These are phyloP conservation scores for Fragilaria crotonensis DNA, from an alignment of 108 stramenopile species.

Conservation along the genomic window DNA sequence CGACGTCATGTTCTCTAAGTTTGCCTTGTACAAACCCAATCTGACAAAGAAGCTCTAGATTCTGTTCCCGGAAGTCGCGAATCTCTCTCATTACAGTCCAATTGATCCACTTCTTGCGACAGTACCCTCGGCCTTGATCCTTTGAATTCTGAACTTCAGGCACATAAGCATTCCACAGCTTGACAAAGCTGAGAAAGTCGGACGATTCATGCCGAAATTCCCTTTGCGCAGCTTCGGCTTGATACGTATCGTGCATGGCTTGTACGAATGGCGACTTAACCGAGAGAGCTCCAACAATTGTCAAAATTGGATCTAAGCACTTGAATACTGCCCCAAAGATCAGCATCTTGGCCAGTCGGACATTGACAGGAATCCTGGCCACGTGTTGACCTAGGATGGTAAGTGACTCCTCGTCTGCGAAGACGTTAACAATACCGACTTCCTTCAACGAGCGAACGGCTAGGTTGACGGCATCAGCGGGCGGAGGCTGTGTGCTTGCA, in stretches of 20 bases:
- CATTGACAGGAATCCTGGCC: slow-evolving; percentile 86
- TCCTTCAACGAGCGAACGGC: slow-evolving; percentile 60
- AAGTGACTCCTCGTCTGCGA: slow-evolving; percentile 34
- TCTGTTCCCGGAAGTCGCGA: slow-evolving; percentile 64
- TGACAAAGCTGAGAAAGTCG: slow-evolving; percentile 85
- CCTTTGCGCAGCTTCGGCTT: slow-evolving; percentile 69
- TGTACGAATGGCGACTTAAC: slow-evolving; percentile 75
- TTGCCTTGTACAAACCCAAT: slow-evolving; percentile 63
- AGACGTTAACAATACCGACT: slow-evolving; percentile 59
- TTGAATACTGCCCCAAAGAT: slow-evolving; percentile 64
- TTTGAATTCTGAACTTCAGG: slow-evolving; percentile 3
- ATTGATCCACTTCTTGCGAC: slow-evolving; percentile 67
- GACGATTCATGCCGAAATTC: slow-evolving; percentile 55
- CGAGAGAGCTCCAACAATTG: slow-evolving; percentile 72
- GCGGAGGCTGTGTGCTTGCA: slow-evolving; percentile 89
- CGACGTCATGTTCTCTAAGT: background rate
- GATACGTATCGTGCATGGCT: slow-evolving; percentile 44
- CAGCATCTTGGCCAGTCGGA: slow-evolving; percentile 72
- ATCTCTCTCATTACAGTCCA: slow-evolving; percentile 65
- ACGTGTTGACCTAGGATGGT: slow-evolving; percentile 88
- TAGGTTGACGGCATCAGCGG: slow-evolving; percentile 42
- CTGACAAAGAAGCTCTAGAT: slow-evolving; percentile 56
- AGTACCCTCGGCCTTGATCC: slow-evolving; percentile 34
- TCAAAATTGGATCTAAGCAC: slow-evolving; percentile 71
- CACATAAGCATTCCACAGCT: slow-evolving; percentile 76